These are phyloP conservation scores for Ilyonectria mors-panacis DNA, from an alignment of 2,329 filamentous ascomycete species.

Conservation along the genomic window DNA sequence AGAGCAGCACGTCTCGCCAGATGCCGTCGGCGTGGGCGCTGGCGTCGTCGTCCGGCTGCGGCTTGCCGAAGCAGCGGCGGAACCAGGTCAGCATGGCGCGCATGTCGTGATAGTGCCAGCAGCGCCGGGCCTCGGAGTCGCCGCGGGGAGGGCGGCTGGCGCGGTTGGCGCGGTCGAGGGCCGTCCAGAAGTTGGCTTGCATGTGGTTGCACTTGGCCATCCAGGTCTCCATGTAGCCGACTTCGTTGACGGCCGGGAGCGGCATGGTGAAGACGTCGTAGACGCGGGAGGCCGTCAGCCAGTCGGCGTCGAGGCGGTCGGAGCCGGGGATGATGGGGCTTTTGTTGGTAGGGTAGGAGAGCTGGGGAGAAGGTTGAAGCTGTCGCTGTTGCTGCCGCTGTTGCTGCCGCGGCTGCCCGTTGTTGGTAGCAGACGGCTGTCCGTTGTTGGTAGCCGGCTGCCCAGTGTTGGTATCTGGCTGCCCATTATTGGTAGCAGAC, in stretches of 20 bases:
- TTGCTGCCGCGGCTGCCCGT: too few relatives aligned
- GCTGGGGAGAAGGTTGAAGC: too few relatives aligned
- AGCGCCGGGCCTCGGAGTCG: background rate
- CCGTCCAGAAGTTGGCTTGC: conserved; percentile 46
- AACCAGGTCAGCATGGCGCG: conserved; percentile 50
- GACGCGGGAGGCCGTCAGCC: background rate
- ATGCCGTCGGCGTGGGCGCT: conserved; percentile 31
- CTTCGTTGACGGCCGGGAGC: background rate
- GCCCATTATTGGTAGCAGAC: too few relatives aligned
- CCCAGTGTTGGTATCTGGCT: too few relatives aligned
- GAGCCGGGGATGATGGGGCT: too few relatives aligned
- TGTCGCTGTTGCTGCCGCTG: too few relatives aligned
- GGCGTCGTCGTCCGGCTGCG: conserved; percentile 33
- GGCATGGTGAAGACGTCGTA: background rate
- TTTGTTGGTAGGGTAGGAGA: too few relatives aligned
- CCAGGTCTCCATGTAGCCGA: background rate
- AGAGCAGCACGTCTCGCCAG: too few relatives aligned
- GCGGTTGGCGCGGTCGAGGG: conserved; percentile 39
- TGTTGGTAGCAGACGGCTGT: too few relatives aligned
- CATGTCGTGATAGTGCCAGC: conserved; percentile 45
- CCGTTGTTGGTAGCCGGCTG: too few relatives aligned
- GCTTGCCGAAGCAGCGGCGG: conserved; percentile 42
- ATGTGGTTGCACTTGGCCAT: conserved; percentile 33
- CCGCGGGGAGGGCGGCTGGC: background rate
- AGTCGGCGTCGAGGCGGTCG: background rate